A percentile compares a stretch with the other conserved stretches of the same genome.
Conservation (phyloP, 1,284 basidiomycete species). For the Tilletia walkeri region DNA sequence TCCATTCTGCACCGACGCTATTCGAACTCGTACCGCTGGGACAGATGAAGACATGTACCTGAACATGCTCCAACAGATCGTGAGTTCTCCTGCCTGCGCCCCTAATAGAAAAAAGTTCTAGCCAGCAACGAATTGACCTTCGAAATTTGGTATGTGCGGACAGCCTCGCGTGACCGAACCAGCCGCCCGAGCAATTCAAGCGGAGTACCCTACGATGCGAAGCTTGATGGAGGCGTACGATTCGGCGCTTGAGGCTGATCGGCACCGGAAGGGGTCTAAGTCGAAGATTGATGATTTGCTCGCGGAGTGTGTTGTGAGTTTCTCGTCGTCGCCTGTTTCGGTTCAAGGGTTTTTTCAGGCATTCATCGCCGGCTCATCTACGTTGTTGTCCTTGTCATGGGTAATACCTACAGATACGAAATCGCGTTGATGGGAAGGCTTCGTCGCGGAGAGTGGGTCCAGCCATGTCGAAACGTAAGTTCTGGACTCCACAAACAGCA, state of each 20-base stretch:
- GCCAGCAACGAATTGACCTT: background rate
- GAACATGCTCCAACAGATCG: constrained; percentile 8
- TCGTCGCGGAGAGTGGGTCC: constrained; percentile 1
- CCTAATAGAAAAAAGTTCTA: background rate
- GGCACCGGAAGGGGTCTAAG: background rate
- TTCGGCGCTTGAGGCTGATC: background rate
- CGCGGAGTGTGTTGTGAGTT: constrained; percentile 3
- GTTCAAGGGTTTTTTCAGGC: background rate
- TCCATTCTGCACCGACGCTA: background rate
- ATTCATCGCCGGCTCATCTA: too few species aligned
- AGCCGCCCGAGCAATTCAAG: background rate
- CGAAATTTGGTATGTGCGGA: background rate
- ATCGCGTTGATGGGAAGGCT: background rate
- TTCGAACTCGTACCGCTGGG: background rate
- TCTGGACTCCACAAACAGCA: background rate
- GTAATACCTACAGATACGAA: background rate
- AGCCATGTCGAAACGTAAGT: constrained; percentile 9
- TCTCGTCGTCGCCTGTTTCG: too few species aligned
- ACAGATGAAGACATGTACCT: constrained; percentile 7
- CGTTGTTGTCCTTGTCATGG: too few species aligned
- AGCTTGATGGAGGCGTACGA: constrained; percentile 12
- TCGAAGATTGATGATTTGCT: background rate
- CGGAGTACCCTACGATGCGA: background rate
- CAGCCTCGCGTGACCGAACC: constrained; percentile 11
- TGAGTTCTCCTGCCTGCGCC: background rate